Conservation (phyloP, 148 eudicot species). For the Rhododendron ferrugineum region DNA sequence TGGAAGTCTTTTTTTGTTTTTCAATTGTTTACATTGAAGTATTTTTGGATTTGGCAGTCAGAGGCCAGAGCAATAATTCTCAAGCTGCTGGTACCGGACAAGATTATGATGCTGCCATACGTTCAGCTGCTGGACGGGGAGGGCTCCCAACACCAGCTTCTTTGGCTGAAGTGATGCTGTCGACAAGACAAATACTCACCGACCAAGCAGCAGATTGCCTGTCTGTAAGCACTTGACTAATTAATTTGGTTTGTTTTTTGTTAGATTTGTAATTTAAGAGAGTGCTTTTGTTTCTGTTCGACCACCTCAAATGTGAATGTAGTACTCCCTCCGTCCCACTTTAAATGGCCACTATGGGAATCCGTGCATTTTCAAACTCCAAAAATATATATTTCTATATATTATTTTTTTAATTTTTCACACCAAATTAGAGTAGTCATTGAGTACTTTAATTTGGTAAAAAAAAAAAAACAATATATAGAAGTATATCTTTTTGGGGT, state of each 20-base stretch:
- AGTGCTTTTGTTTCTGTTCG: not conserved
- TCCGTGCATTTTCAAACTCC: too few relatives aligned
- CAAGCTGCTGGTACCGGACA: conserved; percentile 36
- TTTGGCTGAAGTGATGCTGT: conserved; percentile 41
- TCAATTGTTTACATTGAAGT: not conserved
- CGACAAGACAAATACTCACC: conserved; percentile 34
- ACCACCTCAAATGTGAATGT: not conserved
- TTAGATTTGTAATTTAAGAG: not conserved
- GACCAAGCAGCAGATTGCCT: conserved; percentile 39
- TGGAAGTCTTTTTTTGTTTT: not conserved
- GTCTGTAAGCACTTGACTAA: conserved; percentile 20
- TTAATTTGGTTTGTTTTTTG: not conserved
- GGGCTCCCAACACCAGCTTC: conserved; percentile 43
- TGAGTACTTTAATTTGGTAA: too few relatives aligned
- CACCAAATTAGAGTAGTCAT: too few relatives aligned
- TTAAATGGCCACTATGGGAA: too few relatives aligned
- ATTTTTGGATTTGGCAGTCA: conserved; percentile 21
- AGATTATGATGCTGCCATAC: conserved; percentile 28
- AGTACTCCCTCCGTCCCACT: too few relatives aligned
- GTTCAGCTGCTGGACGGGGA: conserved; percentile 23
- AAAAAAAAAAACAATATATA: too few relatives aligned
- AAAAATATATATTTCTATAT: too few relatives aligned
- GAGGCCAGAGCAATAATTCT: conserved; percentile 27
- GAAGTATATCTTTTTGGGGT: too few relatives aligned
- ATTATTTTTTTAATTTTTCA: too few relatives aligned